A percentile compares a stretch with the other conserved stretches of the same genome.
Evolutionary conservation across 345 rosid genomes (phyloP).

Genomic region (Corchorus capsularis): DNA sequence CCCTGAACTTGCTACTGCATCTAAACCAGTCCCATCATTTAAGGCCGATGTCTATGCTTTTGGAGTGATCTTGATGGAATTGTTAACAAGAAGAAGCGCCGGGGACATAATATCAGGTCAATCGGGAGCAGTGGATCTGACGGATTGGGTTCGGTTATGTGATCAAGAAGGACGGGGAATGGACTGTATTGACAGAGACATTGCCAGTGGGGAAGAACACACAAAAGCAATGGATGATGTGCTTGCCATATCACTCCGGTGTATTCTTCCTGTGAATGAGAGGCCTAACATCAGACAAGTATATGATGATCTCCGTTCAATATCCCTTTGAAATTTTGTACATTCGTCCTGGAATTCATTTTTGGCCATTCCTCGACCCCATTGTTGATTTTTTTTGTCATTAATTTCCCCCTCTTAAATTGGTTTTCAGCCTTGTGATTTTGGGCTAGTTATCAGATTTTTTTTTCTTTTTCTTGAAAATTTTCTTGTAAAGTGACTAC

Average conservation of each 20-base stretch:
- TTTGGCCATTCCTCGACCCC: conserved; percentile 45
- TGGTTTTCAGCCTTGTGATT: conserved; percentile 52
- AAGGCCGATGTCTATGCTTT: conserved; percentile 86
- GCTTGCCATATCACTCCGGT: conserved; percentile 74
- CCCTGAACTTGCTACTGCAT: conserved; percentile 70
- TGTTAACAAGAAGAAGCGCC: conserved; percentile 81
- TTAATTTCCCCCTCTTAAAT: conserved; percentile 23
- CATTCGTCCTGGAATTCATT: conserved; percentile 58
- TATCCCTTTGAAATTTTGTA: conserved; percentile 73
- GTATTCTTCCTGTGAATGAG: conserved; percentile 82
- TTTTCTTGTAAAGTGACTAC: conserved; percentile 51
- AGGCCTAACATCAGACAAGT: conserved; percentile 96
- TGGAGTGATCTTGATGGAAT: conserved; percentile 91
- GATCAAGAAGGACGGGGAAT: conserved; percentile 85
- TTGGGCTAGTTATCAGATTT: conserved; percentile 35
- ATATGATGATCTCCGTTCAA: conserved; percentile 60
- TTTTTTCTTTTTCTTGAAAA: conserved; percentile 21
- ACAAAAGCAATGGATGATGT: conserved; percentile 85
- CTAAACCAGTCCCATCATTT: conserved; percentile 66
- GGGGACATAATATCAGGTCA: conserved; percentile 97
- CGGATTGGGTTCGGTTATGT: conserved; percentile 84
- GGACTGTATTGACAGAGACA: conserved; percentile 93
- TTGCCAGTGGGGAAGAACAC: conserved; percentile 79
- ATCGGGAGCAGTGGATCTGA: conserved; percentile 88
- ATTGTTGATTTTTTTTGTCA: conserved; percentile 29